Evolutionary conservation across 495 filamentous ascomycete genomes (phyloP).

Genomic region (Penicillium daleae): DNA sequence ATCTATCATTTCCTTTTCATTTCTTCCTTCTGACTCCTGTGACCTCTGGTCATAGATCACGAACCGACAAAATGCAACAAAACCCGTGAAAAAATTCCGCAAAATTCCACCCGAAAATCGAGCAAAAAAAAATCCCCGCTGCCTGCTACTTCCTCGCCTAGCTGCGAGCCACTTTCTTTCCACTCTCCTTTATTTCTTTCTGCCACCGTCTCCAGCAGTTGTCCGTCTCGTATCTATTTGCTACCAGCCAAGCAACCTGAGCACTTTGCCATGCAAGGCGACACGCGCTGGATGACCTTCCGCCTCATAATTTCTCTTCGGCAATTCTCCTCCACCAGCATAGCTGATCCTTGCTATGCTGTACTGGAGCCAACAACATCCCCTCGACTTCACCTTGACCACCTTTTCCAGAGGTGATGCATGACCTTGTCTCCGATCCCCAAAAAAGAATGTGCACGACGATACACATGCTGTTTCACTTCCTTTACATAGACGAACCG

Average conservation of each 20-base stretch:
- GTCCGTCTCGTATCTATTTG: background rate
- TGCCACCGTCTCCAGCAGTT: conserved; percentile 6
- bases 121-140: background rate
- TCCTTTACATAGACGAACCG: conserved; percentile 34
- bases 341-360: conserved; percentile 1
- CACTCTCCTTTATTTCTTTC: conserved; percentile 15
- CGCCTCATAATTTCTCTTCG: conserved; percentile 27
- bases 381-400: background rate
- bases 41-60: conserved; percentile 3
- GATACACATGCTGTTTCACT: conserved; percentile 32
- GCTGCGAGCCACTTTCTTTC: conserved; percentile 28
- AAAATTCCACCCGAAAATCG: conserved; percentile 15
- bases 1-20: conserved; percentile 23
- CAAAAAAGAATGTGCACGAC: conserved; percentile 32
- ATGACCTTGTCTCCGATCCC: conserved; percentile 17
- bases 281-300: conserved; percentile 5
- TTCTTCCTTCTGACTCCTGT: background rate
- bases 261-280: background rate
- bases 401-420: conserved; percentile 14
- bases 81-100: conserved; percentile 20
- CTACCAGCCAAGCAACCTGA: background rate
- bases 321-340: conserved; percentile 3
- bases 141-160: conserved; percentile 13
- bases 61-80: conserved; percentile 17
- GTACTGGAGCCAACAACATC: background rate